These are phyloP conservation scores for Spatholobus suberectus DNA, from an alignment of 306 rosid genomes.

Conservation along the genomic window DNA sequence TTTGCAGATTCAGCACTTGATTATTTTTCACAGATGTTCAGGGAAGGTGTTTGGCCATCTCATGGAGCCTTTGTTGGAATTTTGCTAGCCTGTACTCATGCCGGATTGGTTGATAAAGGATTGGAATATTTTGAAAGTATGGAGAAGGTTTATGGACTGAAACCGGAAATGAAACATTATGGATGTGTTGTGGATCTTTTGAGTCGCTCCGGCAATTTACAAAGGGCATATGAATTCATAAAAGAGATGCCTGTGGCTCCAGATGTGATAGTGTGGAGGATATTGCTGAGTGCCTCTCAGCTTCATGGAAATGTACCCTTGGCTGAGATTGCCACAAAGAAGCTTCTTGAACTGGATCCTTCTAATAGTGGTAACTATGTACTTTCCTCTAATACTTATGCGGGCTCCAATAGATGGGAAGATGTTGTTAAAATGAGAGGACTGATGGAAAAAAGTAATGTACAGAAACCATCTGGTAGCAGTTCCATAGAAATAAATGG, in stretches of 20 bases:
- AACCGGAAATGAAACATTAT: conserved; percentile 85
- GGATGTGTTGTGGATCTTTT: conserved; percentile 83
- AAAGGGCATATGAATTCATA: conserved; percentile 75
- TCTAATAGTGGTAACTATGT: conserved; percentile 73
- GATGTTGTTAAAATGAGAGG: conserved; percentile 77
- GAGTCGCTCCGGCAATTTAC: conserved; percentile 80
- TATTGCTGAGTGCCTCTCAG: conserved; percentile 78
- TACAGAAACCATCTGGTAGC: conserved; percentile 77
- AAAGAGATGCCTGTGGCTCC: conserved; percentile 71
- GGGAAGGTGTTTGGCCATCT: conserved; percentile 65
- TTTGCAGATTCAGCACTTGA: conserved; percentile 69
- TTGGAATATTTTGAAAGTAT: conserved; percentile 73
- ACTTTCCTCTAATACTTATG: conserved; percentile 76
- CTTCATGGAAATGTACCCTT: conserved; percentile 75
- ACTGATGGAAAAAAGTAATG: conserved; percentile 65
- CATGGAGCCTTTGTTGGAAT: conserved; percentile 79
- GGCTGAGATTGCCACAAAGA: conserved; percentile 72
- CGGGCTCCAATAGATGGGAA: conserved; percentile 83
- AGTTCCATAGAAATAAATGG: conserved; percentile 71
- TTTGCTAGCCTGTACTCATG: conserved; percentile 83
- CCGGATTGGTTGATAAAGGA: conserved; percentile 82
- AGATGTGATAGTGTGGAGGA: conserved; percentile 79
- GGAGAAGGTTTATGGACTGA: conserved; percentile 67
- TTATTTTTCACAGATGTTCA: conserved; percentile 67
- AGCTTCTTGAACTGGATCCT: conserved; percentile 83